phyloP scores from a whole-genome alignment of 2,329 filamentous ascomycete genomes.

The Aspergillus ruber region DNA sequence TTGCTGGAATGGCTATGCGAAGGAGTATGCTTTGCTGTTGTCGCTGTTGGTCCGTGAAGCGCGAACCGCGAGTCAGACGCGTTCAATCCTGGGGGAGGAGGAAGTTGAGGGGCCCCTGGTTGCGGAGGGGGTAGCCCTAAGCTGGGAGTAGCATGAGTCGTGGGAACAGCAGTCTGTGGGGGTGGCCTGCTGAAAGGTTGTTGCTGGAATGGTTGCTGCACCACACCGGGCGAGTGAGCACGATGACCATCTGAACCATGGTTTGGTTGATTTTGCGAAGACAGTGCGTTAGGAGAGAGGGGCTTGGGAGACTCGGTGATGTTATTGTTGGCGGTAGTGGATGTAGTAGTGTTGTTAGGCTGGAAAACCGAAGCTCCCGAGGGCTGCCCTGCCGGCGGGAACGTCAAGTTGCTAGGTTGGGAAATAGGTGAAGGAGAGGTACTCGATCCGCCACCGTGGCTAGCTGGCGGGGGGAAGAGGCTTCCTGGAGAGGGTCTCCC shows the following conservation, averaged over 20 bases:
- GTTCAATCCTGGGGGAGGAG: slow-evolving; percentile 37
- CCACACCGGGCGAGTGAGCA: slow-evolving; percentile 37
- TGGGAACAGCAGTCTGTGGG: slow-evolving; percentile 13
- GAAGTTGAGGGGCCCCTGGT: slow-evolving; percentile 37
- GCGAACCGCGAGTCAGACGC: slow-evolving; percentile 39
- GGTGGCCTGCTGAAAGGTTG: slow-evolving; percentile 21
- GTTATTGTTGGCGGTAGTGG: slow-evolving; percentile 20
- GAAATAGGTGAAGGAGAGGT: slow-evolving; percentile 52
- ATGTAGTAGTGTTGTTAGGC: slow-evolving; percentile 40
- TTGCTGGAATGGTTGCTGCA: slow-evolving; percentile 38
- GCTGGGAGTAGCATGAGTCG: slow-evolving; percentile 16
- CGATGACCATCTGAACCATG: slow-evolving; percentile 35
- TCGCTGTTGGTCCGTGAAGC: slow-evolving; percentile 33
- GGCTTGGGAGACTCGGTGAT: slow-evolving; percentile 87
- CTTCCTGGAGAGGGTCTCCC: slow-evolving; percentile 47
- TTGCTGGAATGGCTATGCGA: slow-evolving; percentile 31
- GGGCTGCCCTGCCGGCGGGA: slow-evolving; percentile 31
- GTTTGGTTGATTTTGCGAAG: slow-evolving; percentile 30
- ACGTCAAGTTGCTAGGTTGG: slow-evolving; percentile 32
- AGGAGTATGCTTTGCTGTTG: slow-evolving; percentile 29
- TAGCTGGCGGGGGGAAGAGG: slow-evolving; percentile 57
- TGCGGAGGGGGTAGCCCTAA: slow-evolving; percentile 33
- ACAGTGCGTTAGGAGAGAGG: slow-evolving; percentile 46
- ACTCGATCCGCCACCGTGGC: slow-evolving; percentile 47
- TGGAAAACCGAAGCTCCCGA: slow-evolving; percentile 58